Evolutionary conservation across 331 rosid genomes (phyloP).

Genomic region (Acacia pycnantha): DNA sequence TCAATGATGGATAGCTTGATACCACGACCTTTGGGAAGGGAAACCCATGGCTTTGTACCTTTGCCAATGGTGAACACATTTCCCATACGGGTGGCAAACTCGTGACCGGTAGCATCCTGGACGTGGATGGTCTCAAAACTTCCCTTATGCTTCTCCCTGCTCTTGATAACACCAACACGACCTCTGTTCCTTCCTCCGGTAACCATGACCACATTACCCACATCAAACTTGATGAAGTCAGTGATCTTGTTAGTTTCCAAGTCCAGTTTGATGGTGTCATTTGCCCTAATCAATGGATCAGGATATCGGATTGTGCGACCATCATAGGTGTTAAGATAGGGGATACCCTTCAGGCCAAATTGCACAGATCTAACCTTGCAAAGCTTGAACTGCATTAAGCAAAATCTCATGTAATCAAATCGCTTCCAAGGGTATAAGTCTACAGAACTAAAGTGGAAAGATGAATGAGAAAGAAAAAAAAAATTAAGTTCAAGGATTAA

Average conservation of each 20-base stretch:
- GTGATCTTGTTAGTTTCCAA: conserved; percentile 54
- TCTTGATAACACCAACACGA: conserved; percentile 69
- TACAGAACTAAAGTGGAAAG: neutral
- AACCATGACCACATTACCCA: conserved; percentile 68
- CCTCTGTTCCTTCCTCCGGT: conserved; percentile 72
- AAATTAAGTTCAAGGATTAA: neutral
- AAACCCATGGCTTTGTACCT: conserved; percentile 64
- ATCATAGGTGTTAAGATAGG: conserved; percentile 58
- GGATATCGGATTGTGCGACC: conserved; percentile 62
- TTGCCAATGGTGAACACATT: conserved; percentile 61
- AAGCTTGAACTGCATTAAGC: conserved; percentile 55
- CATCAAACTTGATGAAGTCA: conserved; percentile 66
- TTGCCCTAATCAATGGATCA: conserved; percentile 61
- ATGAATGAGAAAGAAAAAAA: neutral
- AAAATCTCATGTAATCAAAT: neutral
- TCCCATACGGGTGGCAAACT: conserved; percentile 61
- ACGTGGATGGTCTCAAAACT: conserved; percentile 62
- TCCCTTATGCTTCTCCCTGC: conserved; percentile 67
- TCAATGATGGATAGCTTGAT: conserved; percentile 63
- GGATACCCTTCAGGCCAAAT: conserved; percentile 69
- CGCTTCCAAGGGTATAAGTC: neutral
- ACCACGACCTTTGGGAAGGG: conserved; percentile 69
- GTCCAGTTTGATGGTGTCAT: conserved; percentile 65
- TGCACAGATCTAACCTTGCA: conserved; percentile 69
- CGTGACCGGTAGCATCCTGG: conserved; percentile 68